Evolutionary conservation across 495 filamentous ascomycete genomes (phyloP).

Genomic region (Penicillium silybi): DNA sequence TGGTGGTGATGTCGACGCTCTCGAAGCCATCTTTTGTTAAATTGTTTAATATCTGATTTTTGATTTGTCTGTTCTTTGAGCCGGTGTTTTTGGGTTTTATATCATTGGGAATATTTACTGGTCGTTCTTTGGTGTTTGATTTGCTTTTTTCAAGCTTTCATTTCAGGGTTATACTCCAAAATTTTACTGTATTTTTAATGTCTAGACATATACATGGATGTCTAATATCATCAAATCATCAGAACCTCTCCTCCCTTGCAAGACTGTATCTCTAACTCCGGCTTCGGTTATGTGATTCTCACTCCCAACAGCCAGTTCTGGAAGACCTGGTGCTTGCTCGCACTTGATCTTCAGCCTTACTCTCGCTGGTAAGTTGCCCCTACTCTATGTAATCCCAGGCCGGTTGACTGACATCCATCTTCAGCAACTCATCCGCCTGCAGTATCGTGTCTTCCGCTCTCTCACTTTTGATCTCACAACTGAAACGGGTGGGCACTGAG

Average conservation of each 20-base stretch:
- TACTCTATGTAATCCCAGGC: neutral
- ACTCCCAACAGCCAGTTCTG: neutral
- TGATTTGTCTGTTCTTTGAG: constrained; percentile 14
- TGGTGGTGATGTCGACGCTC: constrained; percentile 67
- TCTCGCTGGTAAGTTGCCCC: neutral
- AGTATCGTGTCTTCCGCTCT: neutral
- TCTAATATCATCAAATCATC: constrained; percentile 15
- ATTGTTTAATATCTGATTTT: constrained; percentile 9
- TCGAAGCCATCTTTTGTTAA: constrained; percentile 47
- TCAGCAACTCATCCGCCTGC: neutral
- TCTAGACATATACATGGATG: constrained; percentile 20
- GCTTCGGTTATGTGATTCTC: neutral
- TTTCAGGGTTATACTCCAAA: constrained; percentile 18
- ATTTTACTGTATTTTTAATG: constrained; percentile 27
- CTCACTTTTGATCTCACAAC: too few relatives aligned
- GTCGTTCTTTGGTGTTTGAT: constrained; percentile 28
- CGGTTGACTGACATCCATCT: neutral
- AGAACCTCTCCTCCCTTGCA: neutral
- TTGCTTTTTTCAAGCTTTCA: constrained; percentile 7
- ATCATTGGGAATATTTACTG: constrained; percentile 24
- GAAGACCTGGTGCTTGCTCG: neutral
- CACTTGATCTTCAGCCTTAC: neutral
- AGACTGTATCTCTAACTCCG: neutral
- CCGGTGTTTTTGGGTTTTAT: constrained; percentile 19
- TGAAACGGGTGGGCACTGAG: too few relatives aligned